Percentiles rank a stretch among this genome's conserved stretches.
These are phyloP conservation scores for Baorangia bicolor DNA, from an alignment of 768 basidiomycete genomes.

Conservation along the genomic window DNA sequence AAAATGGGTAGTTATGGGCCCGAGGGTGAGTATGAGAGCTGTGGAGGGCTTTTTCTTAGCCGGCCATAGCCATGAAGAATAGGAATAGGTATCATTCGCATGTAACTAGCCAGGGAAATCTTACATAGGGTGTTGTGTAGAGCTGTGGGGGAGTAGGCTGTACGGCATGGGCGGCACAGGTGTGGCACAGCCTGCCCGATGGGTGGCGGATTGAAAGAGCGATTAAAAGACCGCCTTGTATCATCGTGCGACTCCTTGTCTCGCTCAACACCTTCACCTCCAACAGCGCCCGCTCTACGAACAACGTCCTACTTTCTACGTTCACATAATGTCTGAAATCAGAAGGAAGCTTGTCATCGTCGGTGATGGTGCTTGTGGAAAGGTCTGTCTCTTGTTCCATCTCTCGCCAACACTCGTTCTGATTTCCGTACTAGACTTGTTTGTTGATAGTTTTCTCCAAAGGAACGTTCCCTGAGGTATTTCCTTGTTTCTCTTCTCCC, in stretches of 20 bases:
- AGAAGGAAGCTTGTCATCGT: slow-evolving; percentile 99
- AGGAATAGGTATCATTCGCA: not conserved
- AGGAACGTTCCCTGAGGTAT: slow-evolving; percentile 93
- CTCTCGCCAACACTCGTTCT: slow-evolving; percentile 13
- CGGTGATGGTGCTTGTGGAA: slow-evolving; percentile 96
- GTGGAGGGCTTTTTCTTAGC: slow-evolving; percentile 21
- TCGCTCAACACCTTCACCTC: slow-evolving; percentile 38
- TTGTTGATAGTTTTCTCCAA: slow-evolving; percentile 95
- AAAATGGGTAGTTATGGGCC: slow-evolving; percentile 67
- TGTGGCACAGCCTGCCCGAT: slow-evolving; percentile 28
- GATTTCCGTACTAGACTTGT: slow-evolving; percentile 61
- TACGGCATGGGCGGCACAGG: slow-evolving; percentile 29
- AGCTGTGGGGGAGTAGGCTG: slow-evolving; percentile 3
- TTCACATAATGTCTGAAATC: slow-evolving; percentile 85
- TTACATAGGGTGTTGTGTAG: not conserved
- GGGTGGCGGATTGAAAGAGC: slow-evolving; percentile 30
- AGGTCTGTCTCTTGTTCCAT: slow-evolving; percentile 48
- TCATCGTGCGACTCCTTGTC: slow-evolving; percentile 39
- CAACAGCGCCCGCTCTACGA: slow-evolving; percentile 36
- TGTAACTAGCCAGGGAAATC: not conserved
- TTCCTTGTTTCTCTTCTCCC: not conserved
- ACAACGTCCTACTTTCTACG: slow-evolving; percentile 35
- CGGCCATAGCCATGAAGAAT: not conserved
- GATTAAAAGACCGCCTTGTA: slow-evolving; percentile 37
- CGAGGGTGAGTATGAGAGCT: slow-evolving; percentile 61